Evolutionary conservation across 768 basidiomycete genomes (phyloP), one percentile per base, ranked within the genome.

Genomic region (Amanita muscaria): DNA sequence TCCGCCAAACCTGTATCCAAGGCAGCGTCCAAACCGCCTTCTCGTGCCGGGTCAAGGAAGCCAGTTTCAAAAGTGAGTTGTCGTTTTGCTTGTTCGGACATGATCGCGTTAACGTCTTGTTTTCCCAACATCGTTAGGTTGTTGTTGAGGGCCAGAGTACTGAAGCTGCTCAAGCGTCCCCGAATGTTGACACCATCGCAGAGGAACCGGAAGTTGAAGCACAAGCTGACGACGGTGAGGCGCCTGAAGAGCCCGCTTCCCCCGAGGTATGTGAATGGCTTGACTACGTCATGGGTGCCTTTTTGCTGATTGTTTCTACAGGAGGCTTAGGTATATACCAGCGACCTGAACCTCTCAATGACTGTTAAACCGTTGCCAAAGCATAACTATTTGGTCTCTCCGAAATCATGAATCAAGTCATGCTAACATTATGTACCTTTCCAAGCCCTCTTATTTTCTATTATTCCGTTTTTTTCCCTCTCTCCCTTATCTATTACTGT

Each of bases 31-130:
- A 73, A 74, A 53, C 69, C 73, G 1, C 59, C 65, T 1, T 76
- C 74, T 5, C 65, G 65, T 16, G 62, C 65, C 14, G 63, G 53
- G 23, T 80, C 77, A 11, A 76, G 71, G 69, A 80, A 80, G 59
- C 79, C 80, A 46, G 66, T 63, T n/a, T 80, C 78, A 38, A 81
- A 79, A 76, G 79, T 67, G 48, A 40, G 66, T 56, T 35, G 36
- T 40, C 24, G 29, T 34, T 25, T 42, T 47, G 31, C 46, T 22
- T 44, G 40, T 47, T 34, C 35, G 44, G 37, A 30, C 41, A 18
- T 30, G 18, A 45, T 23, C 25, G 50, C 49, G 48, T 53, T 51
- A 49, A 55, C 49, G 35, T 46, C 19, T 50, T 55, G 31, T 40
- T 53, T 47, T 40, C 49, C 43, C 42, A 37, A 41, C 39, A 69